Percentiles rank a stretch among this genome's conserved stretches.
Conservation (phyloP, 1,139 yeast genomes). For the Suhomyces chickasaworum region DNA sequence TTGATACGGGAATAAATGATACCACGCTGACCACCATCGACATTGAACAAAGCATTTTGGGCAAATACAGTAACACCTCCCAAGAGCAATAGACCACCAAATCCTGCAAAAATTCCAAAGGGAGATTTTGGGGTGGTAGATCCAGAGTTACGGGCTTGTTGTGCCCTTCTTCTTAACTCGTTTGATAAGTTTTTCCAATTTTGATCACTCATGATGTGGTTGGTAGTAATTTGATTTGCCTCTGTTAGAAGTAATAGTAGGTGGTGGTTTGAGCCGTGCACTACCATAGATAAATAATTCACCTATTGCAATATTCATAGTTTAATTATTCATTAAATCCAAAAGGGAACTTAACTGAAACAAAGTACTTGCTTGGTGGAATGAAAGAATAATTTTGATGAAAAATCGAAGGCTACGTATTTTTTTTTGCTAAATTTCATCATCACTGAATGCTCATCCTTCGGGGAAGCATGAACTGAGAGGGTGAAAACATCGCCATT, state of each 20-base stretch:
- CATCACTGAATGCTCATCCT: no score
- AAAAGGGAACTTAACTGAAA: no score
- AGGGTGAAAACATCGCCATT: no score
- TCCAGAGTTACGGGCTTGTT: slow-evolving; percentile 45
- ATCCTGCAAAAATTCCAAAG: slow-evolving; percentile 68
- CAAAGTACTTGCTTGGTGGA: no score
- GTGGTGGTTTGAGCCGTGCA: background rate
- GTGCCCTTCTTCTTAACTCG: slow-evolving; percentile 67
- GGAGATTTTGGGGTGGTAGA: slow-evolving; percentile 54
- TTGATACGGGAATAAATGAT: slow-evolving; percentile 85
- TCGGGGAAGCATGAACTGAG: no score
- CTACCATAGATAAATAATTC: background rate
- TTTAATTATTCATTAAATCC: no score
- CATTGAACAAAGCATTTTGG: slow-evolving; percentile 84
- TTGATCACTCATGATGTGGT: slow-evolving; percentile 46
- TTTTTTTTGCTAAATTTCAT: no score
- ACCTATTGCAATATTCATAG: no score
- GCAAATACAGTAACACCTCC: slow-evolving; percentile 72
- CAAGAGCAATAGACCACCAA: slow-evolving; percentile 72
- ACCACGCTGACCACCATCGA: slow-evolving; percentile 99
- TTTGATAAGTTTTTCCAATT: slow-evolving; percentile 70
- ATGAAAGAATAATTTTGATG: no score
- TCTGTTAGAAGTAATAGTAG: background rate
- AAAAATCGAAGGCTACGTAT: no score
- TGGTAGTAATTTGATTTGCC: slow-evolving; percentile 4